Evolutionary conservation across 805 yeast genomes (phyloP).

Genomic region (Ogataea trehalophila): DNA sequence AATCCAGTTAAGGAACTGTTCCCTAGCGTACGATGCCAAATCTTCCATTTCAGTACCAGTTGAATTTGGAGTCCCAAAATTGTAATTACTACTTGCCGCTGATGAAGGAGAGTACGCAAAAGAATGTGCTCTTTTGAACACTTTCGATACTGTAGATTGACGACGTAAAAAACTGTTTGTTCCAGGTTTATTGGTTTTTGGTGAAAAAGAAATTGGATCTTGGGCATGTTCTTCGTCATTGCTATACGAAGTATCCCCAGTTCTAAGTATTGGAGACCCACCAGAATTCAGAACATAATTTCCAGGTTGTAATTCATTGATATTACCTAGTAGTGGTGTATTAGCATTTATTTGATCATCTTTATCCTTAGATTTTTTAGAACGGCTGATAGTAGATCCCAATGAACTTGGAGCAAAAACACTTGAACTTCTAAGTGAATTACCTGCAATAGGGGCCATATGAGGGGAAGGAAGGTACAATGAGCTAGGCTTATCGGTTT

Average conservation of each 20-base stretch:
- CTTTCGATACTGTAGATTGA: constrained; percentile 22
- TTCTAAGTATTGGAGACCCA: no score
- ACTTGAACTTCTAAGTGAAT: background rate
- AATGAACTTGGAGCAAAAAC: background rate
- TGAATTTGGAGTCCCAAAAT: background rate
- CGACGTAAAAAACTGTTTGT: constrained; percentile 9
- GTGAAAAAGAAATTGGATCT: background rate
- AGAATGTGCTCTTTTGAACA: constrained; percentile 15
- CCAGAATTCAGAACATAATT: no score
- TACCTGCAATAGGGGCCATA: background rate
- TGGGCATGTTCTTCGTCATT: background rate
- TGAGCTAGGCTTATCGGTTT: background rate
- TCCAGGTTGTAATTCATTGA: background rate
- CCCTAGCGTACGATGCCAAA: constrained; percentile 33
- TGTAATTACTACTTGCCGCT: background rate
- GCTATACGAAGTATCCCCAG: background rate
- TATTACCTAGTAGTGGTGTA: background rate
- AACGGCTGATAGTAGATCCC: no score
- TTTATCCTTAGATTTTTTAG: background rate
- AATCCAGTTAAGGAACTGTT: constrained; percentile 62
- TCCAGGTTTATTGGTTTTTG: background rate
- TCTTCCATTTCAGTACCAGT: constrained; percentile 27
- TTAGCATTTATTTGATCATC: background rate
- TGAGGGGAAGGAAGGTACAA: background rate
- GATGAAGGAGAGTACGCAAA: constrained; percentile 6